Conservation (phyloP, 176 grass and related monocot species). For the Rhynchospora tenuis region DNA sequence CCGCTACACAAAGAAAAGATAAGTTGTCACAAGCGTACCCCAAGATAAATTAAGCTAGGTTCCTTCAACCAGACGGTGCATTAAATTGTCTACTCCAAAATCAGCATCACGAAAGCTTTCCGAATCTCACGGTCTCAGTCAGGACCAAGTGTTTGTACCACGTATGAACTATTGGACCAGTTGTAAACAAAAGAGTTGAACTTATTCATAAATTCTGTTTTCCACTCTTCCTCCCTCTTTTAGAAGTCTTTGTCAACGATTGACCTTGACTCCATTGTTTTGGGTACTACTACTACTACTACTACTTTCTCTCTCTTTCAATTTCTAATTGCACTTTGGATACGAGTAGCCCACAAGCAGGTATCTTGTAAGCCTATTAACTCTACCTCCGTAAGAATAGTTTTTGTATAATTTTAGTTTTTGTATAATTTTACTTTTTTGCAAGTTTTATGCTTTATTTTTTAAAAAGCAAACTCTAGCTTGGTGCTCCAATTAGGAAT, state of each 20-base stretch:
- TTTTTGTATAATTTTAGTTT: not conserved
- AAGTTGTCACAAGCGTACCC: not conserved
- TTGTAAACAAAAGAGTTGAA: not conserved
- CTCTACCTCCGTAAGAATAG: not conserved
- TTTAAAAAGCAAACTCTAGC: not conserved
- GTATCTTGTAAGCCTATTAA: not conserved
- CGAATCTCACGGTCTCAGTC: not conserved
- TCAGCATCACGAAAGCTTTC: not conserved
- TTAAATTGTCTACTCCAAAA: not conserved
- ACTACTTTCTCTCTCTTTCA: slow-evolving; percentile 17
- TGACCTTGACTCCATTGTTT: slow-evolving; percentile 26
- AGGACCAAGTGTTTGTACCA: not conserved
- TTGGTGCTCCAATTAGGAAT: not conserved
- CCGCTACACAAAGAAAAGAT: not conserved
- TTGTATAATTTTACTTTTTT: not conserved
- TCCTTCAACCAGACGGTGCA: not conserved
- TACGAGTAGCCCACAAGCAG: not conserved
- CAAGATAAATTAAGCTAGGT: not conserved
- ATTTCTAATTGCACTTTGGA: slow-evolving; percentile 6
- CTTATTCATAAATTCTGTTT: not conserved
- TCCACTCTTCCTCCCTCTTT: not conserved
- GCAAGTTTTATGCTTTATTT: too few relatives aligned
- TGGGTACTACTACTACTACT: not conserved
- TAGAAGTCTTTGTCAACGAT: slow-evolving; percentile 20
- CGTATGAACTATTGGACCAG: not conserved